Evolutionary conservation across 495 filamentous ascomycete species (phyloP).

Genomic region (Penicillium arizonense): DNA sequence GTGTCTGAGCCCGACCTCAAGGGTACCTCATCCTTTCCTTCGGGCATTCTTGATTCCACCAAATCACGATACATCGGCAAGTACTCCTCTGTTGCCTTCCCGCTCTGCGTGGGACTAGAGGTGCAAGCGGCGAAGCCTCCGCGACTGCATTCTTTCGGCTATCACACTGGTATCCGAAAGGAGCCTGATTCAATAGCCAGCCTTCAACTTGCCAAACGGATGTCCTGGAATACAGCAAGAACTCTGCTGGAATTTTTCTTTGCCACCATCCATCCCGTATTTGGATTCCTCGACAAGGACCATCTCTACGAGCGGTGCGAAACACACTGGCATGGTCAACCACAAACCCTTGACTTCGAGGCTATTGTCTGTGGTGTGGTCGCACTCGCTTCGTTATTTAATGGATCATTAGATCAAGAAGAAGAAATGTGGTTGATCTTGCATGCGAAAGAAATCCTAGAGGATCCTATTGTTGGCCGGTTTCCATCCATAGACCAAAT

Average conservation of each 20-base stretch:
- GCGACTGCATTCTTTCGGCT: conserved; percentile 45
- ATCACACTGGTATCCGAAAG: conserved; percentile 37
- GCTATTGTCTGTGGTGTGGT: conserved; percentile 33
- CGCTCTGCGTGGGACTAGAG: conserved; percentile 36
- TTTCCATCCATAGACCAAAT: conserved; percentile 32
- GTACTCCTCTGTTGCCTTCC: conserved; percentile 44
- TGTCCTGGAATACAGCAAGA: conserved; percentile 25
- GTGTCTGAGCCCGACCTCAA: too few species aligned
- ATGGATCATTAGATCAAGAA: conserved; percentile 11
- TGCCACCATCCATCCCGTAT: conserved; percentile 33
- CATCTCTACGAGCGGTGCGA: conserved; percentile 17
- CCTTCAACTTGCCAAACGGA: conserved; percentile 14
- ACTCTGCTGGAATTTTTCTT: conserved; percentile 31
- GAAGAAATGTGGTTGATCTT: conserved; percentile 28
- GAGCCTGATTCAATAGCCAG: conserved; percentile 18
- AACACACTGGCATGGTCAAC: conserved; percentile 25
- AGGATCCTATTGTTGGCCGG: conserved; percentile 26
- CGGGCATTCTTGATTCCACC: conserved; percentile 21
- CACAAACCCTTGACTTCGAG: conserved; percentile 27
- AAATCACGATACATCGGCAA: conserved; percentile 33
- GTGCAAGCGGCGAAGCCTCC: conserved; percentile 39
- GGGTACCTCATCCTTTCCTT: conserved; percentile 8
- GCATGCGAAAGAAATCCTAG: conserved; percentile 34
- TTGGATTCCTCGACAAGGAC: conserved; percentile 38
- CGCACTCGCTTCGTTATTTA: conserved; percentile 35